phyloP scores from a whole-genome alignment of 2,329 filamentous ascomycete genomes.

The Colletotrichum theobromicola region DNA sequence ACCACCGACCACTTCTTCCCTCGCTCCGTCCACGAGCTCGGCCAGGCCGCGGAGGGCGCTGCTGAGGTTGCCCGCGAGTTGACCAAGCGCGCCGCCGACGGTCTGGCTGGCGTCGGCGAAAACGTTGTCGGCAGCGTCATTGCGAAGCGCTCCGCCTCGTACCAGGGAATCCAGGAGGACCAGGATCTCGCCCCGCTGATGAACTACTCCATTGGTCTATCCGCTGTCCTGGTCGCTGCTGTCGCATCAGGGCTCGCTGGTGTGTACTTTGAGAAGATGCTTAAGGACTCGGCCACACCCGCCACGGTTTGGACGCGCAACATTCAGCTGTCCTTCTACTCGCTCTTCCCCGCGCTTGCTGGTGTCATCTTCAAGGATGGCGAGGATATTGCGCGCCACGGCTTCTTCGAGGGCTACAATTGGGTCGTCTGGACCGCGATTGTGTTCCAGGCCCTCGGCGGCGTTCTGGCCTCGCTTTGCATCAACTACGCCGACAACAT shows the following conservation, averaged over 20 bases:
- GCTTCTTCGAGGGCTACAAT: slow-evolving; percentile 96
- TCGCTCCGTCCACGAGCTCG: slow-evolving; percentile 78
- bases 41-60: slow-evolving; percentile 53
- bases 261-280: slow-evolving; percentile 87
- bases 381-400: slow-evolving; percentile 78
- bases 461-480: slow-evolving; percentile 76
- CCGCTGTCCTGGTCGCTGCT: slow-evolving; percentile 79
- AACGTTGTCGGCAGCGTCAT: slow-evolving; percentile 42
- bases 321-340: slow-evolving; percentile 93
- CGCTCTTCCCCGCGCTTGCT: slow-evolving; percentile 84
- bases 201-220: slow-evolving; percentile 80
- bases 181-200: slow-evolving; percentile 59
- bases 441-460: slow-evolving; percentile 80
- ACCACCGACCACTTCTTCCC: slow-evolving; percentile 75
- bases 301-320: slow-evolving; percentile 88
- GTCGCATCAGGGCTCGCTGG: slow-evolving; percentile 83
- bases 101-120: slow-evolving; percentile 30
- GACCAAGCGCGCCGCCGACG: slow-evolving; percentile 51
- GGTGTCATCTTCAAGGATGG: slow-evolving; percentile 90
- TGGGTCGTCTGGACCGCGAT: slow-evolving; percentile 89
- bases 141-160: slow-evolving; percentile 80
- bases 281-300: slow-evolving; percentile 80
- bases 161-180: slow-evolving; percentile 82
- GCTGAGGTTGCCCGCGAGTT: slow-evolving; percentile 55
- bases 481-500: slow-evolving; percentile 89